phyloP scores from a whole-genome alignment of 83 land plant species.

The Picea abies region DNA sequence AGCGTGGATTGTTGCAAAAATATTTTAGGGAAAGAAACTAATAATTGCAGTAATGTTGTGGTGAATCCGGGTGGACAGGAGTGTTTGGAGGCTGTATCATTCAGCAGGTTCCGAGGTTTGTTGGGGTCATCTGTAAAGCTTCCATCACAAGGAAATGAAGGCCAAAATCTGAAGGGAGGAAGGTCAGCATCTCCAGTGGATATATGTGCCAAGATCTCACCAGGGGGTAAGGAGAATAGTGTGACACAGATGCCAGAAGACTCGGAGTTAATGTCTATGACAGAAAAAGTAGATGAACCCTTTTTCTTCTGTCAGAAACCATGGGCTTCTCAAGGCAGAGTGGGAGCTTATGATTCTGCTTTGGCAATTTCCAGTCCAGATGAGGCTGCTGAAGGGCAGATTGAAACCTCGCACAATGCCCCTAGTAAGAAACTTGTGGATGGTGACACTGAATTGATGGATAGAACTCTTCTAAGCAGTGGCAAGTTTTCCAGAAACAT shows the following conservation, averaged over 20 bases:
- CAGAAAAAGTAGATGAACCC: background rate
- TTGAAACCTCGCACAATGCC: background rate
- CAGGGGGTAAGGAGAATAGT: constrained; percentile 11
- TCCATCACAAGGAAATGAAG: background rate
- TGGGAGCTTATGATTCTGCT: background rate
- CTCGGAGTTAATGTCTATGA: background rate
- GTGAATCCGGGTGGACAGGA: background rate
- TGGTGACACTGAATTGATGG: background rate
- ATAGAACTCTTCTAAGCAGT: background rate
- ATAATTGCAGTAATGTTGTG: background rate
- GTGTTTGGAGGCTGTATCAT: background rate
- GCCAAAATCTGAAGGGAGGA: background rate
- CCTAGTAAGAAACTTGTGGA: background rate
- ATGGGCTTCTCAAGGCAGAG: background rate
- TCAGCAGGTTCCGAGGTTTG: background rate
- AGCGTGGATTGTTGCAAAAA: background rate
- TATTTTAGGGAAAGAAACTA: background rate
- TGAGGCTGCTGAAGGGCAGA: background rate
- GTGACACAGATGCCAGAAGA: constrained; percentile 4
- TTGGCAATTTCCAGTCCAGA: background rate
- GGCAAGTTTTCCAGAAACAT: background rate
- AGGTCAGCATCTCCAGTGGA: background rate
- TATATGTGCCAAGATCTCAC: background rate
- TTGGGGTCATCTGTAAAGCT: constrained; percentile 1
- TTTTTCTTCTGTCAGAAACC: background rate